phyloP scores from a whole-genome alignment of 2,329 filamentous ascomycete genomes.

The Chaetomium olivaceum region DNA sequence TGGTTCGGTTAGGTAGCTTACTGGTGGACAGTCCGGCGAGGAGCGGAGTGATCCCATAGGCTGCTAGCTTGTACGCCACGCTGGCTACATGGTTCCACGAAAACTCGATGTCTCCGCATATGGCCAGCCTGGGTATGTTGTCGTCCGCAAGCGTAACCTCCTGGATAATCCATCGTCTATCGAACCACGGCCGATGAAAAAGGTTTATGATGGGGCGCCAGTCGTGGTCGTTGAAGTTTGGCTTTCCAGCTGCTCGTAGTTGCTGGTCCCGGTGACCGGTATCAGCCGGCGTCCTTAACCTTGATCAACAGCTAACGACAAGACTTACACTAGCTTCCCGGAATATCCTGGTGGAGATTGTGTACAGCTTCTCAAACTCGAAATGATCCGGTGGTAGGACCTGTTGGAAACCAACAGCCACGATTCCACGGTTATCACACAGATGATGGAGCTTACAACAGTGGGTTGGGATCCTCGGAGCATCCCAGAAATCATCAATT shows the following conservation, averaged over 20 bases:
- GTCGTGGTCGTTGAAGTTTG: constrained; percentile 8
- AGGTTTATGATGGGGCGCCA: constrained; percentile 2
- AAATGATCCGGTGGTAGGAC: constrained; percentile 2
- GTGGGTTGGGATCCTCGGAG: too few relatives aligned
- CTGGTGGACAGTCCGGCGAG: constrained; percentile 3
- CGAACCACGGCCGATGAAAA: constrained; percentile 4
- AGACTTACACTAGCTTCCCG: background rate
- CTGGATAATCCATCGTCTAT: constrained; percentile 13
- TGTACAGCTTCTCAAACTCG: constrained; percentile 4
- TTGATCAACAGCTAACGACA: background rate
- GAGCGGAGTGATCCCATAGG: background rate
- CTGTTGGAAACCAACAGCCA: too few relatives aligned
- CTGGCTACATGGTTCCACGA: constrained; percentile 4
- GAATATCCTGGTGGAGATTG: background rate
- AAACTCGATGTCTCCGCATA: constrained; percentile 9
- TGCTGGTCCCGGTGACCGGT: background rate
- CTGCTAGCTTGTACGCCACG: background rate
- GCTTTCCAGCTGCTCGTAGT: background rate
- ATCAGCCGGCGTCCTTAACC: background rate
- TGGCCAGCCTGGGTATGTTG: constrained; percentile 2
- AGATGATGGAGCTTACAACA: too few relatives aligned
- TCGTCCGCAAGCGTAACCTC: constrained; percentile 7
- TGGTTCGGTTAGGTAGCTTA: background rate
- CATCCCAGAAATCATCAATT: too few relatives aligned
- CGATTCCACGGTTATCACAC: too few relatives aligned